Base-by-base conservation (phyloP, 768 basidiomycete species). In the Mycena kentingensis region DNA sequence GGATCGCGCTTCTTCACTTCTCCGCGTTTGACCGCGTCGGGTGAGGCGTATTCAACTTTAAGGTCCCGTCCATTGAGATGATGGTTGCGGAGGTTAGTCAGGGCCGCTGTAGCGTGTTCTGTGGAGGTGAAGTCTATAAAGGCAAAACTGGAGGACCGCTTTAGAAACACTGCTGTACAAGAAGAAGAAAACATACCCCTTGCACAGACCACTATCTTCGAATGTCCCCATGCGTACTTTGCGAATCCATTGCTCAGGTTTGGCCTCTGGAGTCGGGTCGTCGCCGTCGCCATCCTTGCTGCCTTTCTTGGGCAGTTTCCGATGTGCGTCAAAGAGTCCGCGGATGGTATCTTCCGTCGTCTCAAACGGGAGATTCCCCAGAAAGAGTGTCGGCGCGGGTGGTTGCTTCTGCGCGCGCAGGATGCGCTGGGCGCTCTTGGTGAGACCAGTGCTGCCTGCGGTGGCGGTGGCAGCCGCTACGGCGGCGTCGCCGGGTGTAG, bases 151-250 rank as follows among this genome's bases (percentile, higher is more conserved):
- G 22, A 49, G 10, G 21, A 22, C 5, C 11, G 13, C 25, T n/a
- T 47, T 51, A 54, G 47, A 13, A 32, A 50, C 18, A 32, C 24
- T 10, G 18, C 7, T 2, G 38, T 5, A 35, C n/a, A 28, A n/a
- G 10, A 11, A 28, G 21, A 22, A 29, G 22, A 24, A n/a, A 1
- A 73, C 79, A 52, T 64, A 97, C 96, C 96, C 96, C 78, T 98
- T 99, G 73, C 96, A 98, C 47, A 82, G 71, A 8, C 96, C 97
- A 43, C 84, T 90, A 68, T 99, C 96, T 67, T 98, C 93, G 60
- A 99, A 99, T 16, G 94, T 95, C 4, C 93, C 94, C 81, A 99
- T 80, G 5, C 96, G 84, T 25, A 99, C 73, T 65, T 93, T 93
- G 55, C 89, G 78, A 73, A 87, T 79, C 84, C 83, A 84, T 21